Evolutionary conservation across 2,329 filamentous ascomycete species (phyloP), one percentile per base, ranked within the genome.

Genomic region (Fonsecaea nubica): DNA sequence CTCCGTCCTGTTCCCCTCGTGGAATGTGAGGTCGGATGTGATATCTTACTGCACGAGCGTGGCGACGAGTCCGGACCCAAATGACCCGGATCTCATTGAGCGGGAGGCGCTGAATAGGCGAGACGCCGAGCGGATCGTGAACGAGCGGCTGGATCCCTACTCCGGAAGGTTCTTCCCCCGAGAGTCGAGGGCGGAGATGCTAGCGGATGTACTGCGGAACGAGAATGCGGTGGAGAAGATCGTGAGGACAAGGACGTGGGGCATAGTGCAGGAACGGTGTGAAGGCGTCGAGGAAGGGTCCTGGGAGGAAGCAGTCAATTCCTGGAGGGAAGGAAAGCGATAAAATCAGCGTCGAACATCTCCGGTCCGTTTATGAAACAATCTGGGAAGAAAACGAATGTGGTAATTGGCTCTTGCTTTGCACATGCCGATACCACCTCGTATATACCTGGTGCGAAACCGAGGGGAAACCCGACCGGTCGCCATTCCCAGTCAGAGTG

Each of bases 111-210:
- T 96, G 78, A 87, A 87, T 61, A 86, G 88, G 65, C 87, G 83
- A 72, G 88, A 91, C 69, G 84, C 89, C 56, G 90, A 94, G 74
- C 83, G 88, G 60, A 84, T 94, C 0, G 89, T 98, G 4, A 87
- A 98, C 76, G 95, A 98, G 80, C 84, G 95, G 63, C 77, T 97
- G 65, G 95, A 99, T 80, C 95, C 95, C 1, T 99, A 99, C 76
- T 93, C 91, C 9, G 90, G 84, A 6, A 84, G 94, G 30, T 96
- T 92, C 77, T 94, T 94, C 72, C 89, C 91, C 0, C 81, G 83
- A 59, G 93, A 98, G 79, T 85, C 91, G 13, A 85, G 93, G 70
- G 95, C 93, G 0, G 91, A 97, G 79, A 86, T 85, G 57, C 77
- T 99, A 67, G 93, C 92, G 9, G 84, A 3, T 90, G 87, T 25